Evolutionary conservation across 805 yeast genomes (phyloP).

Genomic region (Ogataea nitratoaversa): DNA sequence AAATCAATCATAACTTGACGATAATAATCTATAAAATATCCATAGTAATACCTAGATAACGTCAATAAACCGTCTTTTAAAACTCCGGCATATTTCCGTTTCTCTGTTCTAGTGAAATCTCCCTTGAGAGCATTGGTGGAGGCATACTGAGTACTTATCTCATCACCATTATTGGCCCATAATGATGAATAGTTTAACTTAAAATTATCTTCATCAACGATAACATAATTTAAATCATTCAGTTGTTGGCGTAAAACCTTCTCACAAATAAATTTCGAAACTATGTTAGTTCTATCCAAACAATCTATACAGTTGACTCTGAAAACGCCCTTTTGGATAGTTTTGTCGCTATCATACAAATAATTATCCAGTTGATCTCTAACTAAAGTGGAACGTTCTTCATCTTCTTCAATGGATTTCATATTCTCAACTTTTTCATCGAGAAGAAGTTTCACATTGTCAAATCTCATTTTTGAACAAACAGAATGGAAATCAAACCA

Average conservation of each 20-base stretch:
- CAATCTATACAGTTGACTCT: conserved; percentile 62
- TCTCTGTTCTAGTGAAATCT: conserved; percentile 41
- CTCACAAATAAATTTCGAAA: conserved; percentile 38
- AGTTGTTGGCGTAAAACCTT: conserved; percentile 25
- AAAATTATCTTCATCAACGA: conserved; percentile 13
- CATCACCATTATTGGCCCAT: conserved; percentile 73
- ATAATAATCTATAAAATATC: conserved; percentile 41
- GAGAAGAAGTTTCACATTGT: conserved; percentile 31
- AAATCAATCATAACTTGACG: conserved; percentile 41
- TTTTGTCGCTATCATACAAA: conserved; percentile 31
- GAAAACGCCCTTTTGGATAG: conserved; percentile 49
- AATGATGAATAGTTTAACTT: conserved; percentile 28
- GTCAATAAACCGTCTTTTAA: conserved; percentile 39
- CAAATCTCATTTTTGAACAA: conserved; percentile 39
- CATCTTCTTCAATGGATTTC: neutral
- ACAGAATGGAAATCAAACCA: conserved; percentile 65
- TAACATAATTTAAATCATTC: conserved; percentile 8
- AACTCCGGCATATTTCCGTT: conserved; percentile 38
- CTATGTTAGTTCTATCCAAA: conserved; percentile 57
- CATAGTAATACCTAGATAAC: conserved; percentile 39
- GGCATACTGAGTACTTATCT: conserved; percentile 58
- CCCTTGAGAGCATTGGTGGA: conserved; percentile 53
- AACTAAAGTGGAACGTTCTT: conserved; percentile 13
- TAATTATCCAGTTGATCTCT: conserved; percentile 15
- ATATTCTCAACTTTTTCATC: conserved; percentile 18